phyloP scores from a whole-genome alignment of 805 yeast genomes.

The Ogataea haglerorum region DNA sequence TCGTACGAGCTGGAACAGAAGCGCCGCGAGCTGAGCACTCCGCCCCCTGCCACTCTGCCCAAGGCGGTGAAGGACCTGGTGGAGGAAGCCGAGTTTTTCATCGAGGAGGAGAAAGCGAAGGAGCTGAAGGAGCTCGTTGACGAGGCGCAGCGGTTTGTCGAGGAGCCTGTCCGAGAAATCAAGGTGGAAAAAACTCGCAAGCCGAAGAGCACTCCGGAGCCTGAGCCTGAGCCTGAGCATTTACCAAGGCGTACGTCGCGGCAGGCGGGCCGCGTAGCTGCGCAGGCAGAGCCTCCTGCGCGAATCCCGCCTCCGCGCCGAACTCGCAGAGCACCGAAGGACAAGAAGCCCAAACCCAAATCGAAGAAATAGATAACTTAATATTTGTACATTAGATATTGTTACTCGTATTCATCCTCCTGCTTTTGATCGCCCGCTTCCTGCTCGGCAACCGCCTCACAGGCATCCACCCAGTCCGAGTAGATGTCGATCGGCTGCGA shows the following conservation, averaged over 20 bases:
- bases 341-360: constrained; percentile 4
- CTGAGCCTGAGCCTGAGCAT: constrained; percentile 1
- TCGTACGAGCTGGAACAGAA: constrained; percentile 29
- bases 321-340: constrained; percentile 1
- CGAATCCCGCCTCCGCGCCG: constrained; percentile 5
- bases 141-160: constrained; percentile 2
- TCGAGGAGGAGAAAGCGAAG: constrained; percentile 20
- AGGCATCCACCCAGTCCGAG: constrained; percentile 97
- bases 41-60: constrained; percentile 17
- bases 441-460: constrained; percentile 82
- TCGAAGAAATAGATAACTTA: constrained; percentile 10
- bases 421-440: constrained; percentile 26
- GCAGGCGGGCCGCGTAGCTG: not conserved
- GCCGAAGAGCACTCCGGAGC: not conserved
- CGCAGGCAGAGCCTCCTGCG: not conserved
- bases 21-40: constrained; percentile 6
- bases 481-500: constrained; percentile 93
- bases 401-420: constrained; percentile 18
- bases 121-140: constrained; percentile 8
- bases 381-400: constrained; percentile 8
- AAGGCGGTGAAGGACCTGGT: constrained; percentile 23
- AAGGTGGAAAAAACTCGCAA: constrained; percentile 6
- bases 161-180: not conserved
- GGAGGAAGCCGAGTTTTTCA: constrained; percentile 29
- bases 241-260: not conserved